These are phyloP conservation scores for Boletus reticulatus DNA, from an alignment of 768 basidiomycete species.

Conservation along the genomic window DNA sequence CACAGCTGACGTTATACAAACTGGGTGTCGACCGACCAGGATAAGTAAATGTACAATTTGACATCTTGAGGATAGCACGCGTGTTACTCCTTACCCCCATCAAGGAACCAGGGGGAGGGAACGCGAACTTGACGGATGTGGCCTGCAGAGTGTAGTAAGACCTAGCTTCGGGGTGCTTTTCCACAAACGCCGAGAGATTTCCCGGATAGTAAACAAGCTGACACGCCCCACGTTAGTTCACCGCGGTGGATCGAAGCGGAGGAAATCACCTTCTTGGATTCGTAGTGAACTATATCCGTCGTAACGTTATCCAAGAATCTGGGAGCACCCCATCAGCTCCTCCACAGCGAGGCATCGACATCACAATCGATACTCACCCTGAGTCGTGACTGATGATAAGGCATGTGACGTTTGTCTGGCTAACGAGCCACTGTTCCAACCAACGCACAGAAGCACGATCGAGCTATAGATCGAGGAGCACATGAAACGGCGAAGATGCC, in stretches of 20 bases:
- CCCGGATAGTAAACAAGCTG: slow-evolving; percentile 93
- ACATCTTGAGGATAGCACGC: slow-evolving; percentile 91
- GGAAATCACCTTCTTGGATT: slow-evolving; percentile 73
- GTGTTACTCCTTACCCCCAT: slow-evolving; percentile 98
- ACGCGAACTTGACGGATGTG: slow-evolving; percentile 90
- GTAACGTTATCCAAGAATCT: slow-evolving; percentile 95
- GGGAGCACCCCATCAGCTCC: slow-evolving; percentile 1
- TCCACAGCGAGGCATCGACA: slow-evolving; percentile 3
- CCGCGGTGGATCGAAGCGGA: slow-evolving; percentile 14
- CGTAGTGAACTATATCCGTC: slow-evolving; percentile 97
- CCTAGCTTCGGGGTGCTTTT: slow-evolving; percentile 86
- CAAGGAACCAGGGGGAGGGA: slow-evolving; percentile 92
- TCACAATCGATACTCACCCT: slow-evolving; percentile 52
- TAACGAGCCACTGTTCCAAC: slow-evolving; percentile 85
- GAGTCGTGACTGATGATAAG: slow-evolving; percentile 97
- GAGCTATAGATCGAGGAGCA: slow-evolving; percentile 45
- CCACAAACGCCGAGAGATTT: slow-evolving; percentile 88
- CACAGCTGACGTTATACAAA: slow-evolving; percentile 85
- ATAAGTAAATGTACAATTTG: slow-evolving; percentile 91
- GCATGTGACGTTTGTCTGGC: slow-evolving; percentile 83
- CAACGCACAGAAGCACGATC: slow-evolving; percentile 85
- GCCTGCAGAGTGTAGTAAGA: slow-evolving; percentile 97
- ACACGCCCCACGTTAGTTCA: slow-evolving; percentile 12
- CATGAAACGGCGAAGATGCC: slow-evolving; percentile 15
- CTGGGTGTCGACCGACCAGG: slow-evolving; percentile 80